Conservation (phyloP, 2,329 filamentous ascomycete genomes). For the Neoarthrinium moseri region DNA sequence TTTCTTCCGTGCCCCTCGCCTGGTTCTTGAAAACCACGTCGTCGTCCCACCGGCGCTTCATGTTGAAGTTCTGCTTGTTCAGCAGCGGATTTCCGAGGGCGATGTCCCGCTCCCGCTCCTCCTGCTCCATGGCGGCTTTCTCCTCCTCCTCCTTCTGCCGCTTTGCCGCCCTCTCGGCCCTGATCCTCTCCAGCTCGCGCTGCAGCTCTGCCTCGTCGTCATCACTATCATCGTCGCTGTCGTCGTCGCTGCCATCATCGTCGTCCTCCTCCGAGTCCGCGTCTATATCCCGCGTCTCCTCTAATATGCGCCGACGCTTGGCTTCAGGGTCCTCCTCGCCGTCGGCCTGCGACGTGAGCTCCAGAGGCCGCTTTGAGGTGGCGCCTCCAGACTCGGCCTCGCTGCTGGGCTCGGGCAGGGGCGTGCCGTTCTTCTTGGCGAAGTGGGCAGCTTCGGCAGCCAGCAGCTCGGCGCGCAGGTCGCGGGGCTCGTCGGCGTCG, state of each 20-base stretch:
- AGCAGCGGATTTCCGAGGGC: slow-evolving; percentile 89
- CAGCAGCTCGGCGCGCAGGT: slow-evolving; percentile 86
- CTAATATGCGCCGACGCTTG: slow-evolving; percentile 82
- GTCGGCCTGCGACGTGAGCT: slow-evolving; percentile 40
- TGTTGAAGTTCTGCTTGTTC: slow-evolving; percentile 83
- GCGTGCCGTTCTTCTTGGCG: slow-evolving; percentile 74
- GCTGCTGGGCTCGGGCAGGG: slow-evolving; percentile 39
- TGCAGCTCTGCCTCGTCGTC: slow-evolving; percentile 88
- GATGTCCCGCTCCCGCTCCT: slow-evolving; percentile 82
- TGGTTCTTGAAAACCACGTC: slow-evolving; percentile 99
- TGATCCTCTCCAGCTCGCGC: slow-evolving; percentile 91
- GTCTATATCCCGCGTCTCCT: slow-evolving; percentile 79
- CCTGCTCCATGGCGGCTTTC: slow-evolving; percentile 76
- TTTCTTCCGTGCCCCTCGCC: slow-evolving; percentile 90
- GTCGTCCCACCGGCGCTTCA: slow-evolving; percentile 93
- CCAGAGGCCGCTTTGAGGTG: slow-evolving; percentile 64
- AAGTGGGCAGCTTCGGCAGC: slow-evolving; percentile 86
- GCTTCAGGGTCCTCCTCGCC: slow-evolving; percentile 70
- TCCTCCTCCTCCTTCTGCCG: slow-evolving; percentile 81
- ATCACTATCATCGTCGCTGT: slow-evolving; percentile 54
- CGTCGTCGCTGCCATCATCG: slow-evolving; percentile 56
- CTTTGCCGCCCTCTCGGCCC: slow-evolving; percentile 78
- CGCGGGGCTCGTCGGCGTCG: slow-evolving; percentile 64
- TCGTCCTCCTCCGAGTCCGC: slow-evolving; percentile 62
- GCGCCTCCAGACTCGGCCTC: slow-evolving; percentile 31